Evolutionary conservation across 352 stramenopile genomes (phyloP).

Genomic region (Globisporangium rhizosaccharum): DNA sequence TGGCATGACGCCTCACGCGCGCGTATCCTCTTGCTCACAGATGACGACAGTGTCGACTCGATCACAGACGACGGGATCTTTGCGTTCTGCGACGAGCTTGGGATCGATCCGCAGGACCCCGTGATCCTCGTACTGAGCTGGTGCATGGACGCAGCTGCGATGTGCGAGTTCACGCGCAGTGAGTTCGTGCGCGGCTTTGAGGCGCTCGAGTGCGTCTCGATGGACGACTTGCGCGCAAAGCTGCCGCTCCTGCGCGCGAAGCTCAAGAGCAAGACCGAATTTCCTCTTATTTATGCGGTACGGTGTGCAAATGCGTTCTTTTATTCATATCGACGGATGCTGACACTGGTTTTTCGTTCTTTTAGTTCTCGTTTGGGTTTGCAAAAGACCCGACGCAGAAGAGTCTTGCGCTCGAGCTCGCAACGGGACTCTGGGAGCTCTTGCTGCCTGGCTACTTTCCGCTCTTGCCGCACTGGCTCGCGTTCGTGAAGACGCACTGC

Average conservation of each 20-base stretch:
- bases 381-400: slow-evolving; percentile 83
- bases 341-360: background rate
- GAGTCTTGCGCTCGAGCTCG: slow-evolving; percentile 68
- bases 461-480: slow-evolving; percentile 61
- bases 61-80: slow-evolving; percentile 85
- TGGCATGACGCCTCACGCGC: background rate
- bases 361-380: slow-evolving; percentile 76
- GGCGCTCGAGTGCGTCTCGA: slow-evolving; percentile 52
- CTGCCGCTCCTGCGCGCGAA: slow-evolving; percentile 48
- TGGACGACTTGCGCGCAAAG: slow-evolving; percentile 46
- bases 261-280: slow-evolving; percentile 38
- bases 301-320: slow-evolving; percentile 4
- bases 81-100: slow-evolving; percentile 60
- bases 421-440: slow-evolving; percentile 66
- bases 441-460: slow-evolving; percentile 62
- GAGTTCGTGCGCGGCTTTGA: slow-evolving; percentile 74
- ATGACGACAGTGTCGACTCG: slow-evolving; percentile 47
- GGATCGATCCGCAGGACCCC: slow-evolving; percentile 69
- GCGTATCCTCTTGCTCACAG: slow-evolving; percentile 24
- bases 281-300: slow-evolving; percentile 83
- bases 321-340: background rate
- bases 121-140: slow-evolving; percentile 79
- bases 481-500: slow-evolving; percentile 56
- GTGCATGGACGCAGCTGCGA: slow-evolving; percentile 67
- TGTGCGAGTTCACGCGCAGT: slow-evolving; percentile 70